These are phyloP conservation scores for Zygosaccharomyces sapae DNA, from an alignment of 1,139 yeast species.

Conservation along the genomic window DNA sequence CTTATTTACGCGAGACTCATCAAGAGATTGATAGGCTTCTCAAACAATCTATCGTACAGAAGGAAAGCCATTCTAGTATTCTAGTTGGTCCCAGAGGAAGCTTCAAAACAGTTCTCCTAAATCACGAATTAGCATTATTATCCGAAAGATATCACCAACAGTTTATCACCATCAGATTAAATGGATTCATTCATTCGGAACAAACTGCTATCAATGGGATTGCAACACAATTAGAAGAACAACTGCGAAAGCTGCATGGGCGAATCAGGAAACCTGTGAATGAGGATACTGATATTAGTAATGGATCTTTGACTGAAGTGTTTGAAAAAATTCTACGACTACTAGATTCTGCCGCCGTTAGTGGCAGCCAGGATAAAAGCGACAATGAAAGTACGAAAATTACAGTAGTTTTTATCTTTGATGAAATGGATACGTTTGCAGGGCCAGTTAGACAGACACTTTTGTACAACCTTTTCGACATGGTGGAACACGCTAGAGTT, in stretches of 20 bases:
- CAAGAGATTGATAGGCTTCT: constrained; percentile 53
- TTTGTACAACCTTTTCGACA: constrained; percentile 80
- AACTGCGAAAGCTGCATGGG: constrained; percentile 33
- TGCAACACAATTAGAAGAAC: constrained; percentile 71
- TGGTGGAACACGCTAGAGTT: constrained; percentile 66
- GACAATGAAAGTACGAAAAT: constrained; percentile 34
- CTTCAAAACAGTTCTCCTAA: constrained; percentile 68
- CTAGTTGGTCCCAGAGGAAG: constrained; percentile 75
- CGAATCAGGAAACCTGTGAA: constrained; percentile 1
- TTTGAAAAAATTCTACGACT: constrained; percentile 47
- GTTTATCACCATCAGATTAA: constrained; percentile 59
- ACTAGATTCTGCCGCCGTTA: constrained; percentile 39
- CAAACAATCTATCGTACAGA: constrained; percentile 59
- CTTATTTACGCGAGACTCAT: constrained; percentile 23
- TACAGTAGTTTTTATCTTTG: constrained; percentile 73
- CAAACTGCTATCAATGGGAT: constrained; percentile 76
- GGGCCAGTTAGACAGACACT: constrained; percentile 71
- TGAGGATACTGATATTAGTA: constrained; percentile 40
- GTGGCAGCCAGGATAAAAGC: constrained; percentile 18
- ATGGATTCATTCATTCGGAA: constrained; percentile 73
- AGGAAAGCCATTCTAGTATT: constrained; percentile 78
- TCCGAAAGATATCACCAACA: constrained; percentile 40
- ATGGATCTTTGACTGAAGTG: constrained; percentile 49
- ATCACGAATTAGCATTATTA: constrained; percentile 53
- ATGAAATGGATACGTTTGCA: constrained; percentile 79